Percentiles rank a stretch among this genome's conserved stretches.
phyloP scores from a whole-genome alignment of 2,329 filamentous ascomycete genomes.

The Aureobasidium sp. region DNA sequence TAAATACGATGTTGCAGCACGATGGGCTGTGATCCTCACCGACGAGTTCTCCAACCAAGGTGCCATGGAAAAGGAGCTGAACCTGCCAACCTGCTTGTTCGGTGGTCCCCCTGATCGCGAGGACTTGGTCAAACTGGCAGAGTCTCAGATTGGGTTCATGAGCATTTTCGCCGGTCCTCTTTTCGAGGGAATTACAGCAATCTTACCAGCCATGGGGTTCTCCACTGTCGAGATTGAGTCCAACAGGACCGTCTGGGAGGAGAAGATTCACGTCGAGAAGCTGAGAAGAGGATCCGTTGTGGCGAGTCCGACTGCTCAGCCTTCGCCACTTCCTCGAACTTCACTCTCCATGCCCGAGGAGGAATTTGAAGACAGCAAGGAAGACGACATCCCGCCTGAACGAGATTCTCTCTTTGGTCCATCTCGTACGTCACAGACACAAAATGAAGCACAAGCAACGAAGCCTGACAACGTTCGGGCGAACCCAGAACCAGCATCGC shows the following conservation, averaged over 20 bases:
- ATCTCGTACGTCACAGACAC: slow-evolving; percentile 7
- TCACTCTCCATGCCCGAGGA: slow-evolving; percentile 24
- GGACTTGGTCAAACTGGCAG: slow-evolving; percentile 72
- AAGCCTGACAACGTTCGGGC: slow-evolving; percentile 1
- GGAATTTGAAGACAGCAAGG: slow-evolving; percentile 24
- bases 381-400: slow-evolving; percentile 23
- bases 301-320: slow-evolving; percentile 10
- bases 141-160: slow-evolving; percentile 93
- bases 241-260: slow-evolving; percentile 69
- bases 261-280: slow-evolving; percentile 57
- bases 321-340: slow-evolving; percentile 18
- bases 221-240: slow-evolving; percentile 70
- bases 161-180: slow-evolving; percentile 88
- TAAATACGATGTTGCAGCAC: slow-evolving; percentile 68
- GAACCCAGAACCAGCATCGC: slow-evolving; percentile 2
- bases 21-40: slow-evolving; percentile 90
- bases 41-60: slow-evolving; percentile 93
- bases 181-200: slow-evolving; percentile 78
- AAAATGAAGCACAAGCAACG: background rate
- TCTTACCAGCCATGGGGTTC: slow-evolving; percentile 78
- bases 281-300: slow-evolving; percentile 32
- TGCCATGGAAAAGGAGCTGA: slow-evolving; percentile 79
- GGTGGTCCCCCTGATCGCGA: slow-evolving; percentile 70
- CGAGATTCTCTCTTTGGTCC: slow-evolving; percentile 10
- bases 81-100: slow-evolving; percentile 81